Percentiles rank a stretch among this genome's conserved stretches.
These are phyloP conservation scores for Populus ilicifolia DNA, from an alignment of 345 rosid species.

Conservation along the genomic window DNA sequence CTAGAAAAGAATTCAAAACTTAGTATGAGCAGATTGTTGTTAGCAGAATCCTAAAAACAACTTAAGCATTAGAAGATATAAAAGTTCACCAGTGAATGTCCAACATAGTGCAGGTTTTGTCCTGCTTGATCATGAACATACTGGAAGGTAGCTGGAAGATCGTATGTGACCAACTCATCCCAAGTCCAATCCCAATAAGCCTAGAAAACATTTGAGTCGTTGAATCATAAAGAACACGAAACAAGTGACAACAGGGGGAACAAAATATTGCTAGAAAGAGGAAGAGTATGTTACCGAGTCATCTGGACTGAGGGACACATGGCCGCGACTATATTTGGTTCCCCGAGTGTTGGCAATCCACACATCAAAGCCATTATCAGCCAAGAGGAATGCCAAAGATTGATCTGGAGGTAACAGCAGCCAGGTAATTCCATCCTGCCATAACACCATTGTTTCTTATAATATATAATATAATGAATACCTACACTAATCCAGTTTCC, in stretches of 20 bases:
- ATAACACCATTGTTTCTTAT: not conserved
- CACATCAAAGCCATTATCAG: conserved; percentile 50
- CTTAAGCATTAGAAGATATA: not conserved
- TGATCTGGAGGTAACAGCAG: conserved; percentile 36
- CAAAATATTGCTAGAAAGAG: not conserved
- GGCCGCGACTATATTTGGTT: conserved; percentile 40
- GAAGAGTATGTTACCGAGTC: not conserved
- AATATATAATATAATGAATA: not conserved
- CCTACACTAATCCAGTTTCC: not conserved
- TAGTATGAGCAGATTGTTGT: not conserved
- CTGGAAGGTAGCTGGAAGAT: conserved; percentile 47
- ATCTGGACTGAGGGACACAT: conserved; percentile 26
- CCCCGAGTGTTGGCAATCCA: conserved; percentile 52
- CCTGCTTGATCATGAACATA: conserved; percentile 39
- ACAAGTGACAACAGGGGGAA: not conserved
- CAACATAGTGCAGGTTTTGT: conserved; percentile 46
- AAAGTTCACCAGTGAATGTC: conserved; percentile 43
- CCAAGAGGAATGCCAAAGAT: conserved; percentile 43
- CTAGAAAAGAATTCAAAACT: conserved; percentile 10
- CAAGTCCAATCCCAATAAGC: conserved; percentile 59
- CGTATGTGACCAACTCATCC: conserved; percentile 47
- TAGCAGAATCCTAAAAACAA: not conserved
- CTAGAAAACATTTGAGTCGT: conserved; percentile 19
- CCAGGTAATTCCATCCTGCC: conserved; percentile 52
- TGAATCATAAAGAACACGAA: not conserved